phyloP scores from a whole-genome alignment of 2,329 filamentous ascomycete species.

The Cryphonectria carpinicola region DNA sequence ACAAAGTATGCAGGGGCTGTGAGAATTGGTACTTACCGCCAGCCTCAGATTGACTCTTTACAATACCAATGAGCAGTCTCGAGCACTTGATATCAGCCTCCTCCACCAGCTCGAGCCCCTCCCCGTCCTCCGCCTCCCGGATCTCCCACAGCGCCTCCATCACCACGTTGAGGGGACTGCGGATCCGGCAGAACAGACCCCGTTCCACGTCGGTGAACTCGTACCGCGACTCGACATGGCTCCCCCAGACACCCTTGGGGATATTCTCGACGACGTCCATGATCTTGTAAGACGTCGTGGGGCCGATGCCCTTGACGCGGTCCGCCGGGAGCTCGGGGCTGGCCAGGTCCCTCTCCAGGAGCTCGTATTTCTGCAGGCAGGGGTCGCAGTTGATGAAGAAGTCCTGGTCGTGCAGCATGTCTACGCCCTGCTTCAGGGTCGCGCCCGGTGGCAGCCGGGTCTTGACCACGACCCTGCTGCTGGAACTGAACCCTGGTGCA shows the following conservation, averaged over 20 bases:
- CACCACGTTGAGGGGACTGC: constrained; percentile 53
- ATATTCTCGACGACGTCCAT: constrained; percentile 37
- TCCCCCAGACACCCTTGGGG: constrained; percentile 54
- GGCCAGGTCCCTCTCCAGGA: constrained; percentile 36
- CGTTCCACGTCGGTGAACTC: constrained; percentile 55
- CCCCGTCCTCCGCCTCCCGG: constrained; percentile 37
- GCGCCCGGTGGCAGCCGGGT: constrained; percentile 47
- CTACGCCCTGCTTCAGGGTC: constrained; percentile 43
- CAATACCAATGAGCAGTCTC: constrained; percentile 50
- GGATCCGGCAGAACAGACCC: constrained; percentile 56
- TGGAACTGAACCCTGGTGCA: constrained; percentile 47
- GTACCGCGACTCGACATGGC: constrained; percentile 56
- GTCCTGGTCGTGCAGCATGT: constrained; percentile 54
- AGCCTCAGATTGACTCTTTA: constrained; percentile 55
- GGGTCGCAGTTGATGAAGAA: constrained; percentile 59
- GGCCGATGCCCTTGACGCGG: constrained; percentile 33
- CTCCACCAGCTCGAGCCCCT: constrained; percentile 51
- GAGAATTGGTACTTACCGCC: constrained; percentile 44
- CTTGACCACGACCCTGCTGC: constrained; percentile 46
- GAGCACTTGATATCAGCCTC: constrained; percentile 55
- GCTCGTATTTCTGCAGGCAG: constrained; percentile 50
- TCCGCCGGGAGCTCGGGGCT: constrained; percentile 31
- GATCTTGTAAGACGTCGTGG: constrained; percentile 35
- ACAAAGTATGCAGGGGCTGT: not conserved
- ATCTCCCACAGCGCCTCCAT: constrained; percentile 59